These are phyloP conservation scores for Geotrichum aggregatum DNA, from an alignment of 1,139 yeast species.

Conservation along the genomic window DNA sequence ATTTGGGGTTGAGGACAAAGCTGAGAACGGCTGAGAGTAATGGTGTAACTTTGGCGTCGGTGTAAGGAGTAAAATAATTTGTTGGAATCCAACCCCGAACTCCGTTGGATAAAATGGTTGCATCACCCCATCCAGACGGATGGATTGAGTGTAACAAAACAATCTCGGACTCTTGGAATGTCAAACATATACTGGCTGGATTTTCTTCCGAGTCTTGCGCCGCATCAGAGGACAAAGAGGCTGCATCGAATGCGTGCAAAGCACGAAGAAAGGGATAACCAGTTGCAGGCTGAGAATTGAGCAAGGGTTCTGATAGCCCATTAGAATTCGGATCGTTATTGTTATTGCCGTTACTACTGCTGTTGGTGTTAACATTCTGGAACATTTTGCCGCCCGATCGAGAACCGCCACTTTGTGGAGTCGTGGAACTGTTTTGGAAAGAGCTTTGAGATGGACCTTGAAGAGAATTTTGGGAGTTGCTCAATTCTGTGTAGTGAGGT, in stretches of 20 bases:
- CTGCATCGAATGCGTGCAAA: constrained; percentile 72
- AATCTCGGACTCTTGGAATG: constrained; percentile 73
- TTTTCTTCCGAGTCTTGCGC: constrained; percentile 40
- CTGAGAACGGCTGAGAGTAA: constrained; percentile 71
- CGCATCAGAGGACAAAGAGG: constrained; percentile 48
- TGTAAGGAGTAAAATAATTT: constrained; percentile 63
- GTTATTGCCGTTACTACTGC: background rate
- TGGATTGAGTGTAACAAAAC: constrained; percentile 88
- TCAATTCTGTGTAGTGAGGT: background rate
- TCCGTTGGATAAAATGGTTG: constrained; percentile 65
- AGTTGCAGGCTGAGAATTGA: constrained; percentile 7
- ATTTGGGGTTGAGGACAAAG: constrained; percentile 62
- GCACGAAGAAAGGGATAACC: constrained; percentile 48
- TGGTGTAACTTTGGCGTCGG: constrained; percentile 50
- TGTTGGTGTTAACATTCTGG: background rate
- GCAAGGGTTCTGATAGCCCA: background rate
- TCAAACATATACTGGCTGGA: constrained; percentile 70
- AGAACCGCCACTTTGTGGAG: background rate
- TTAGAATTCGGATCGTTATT: constrained; percentile 1
- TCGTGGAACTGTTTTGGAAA: no score
- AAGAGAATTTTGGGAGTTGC: no score
- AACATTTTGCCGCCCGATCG: background rate
- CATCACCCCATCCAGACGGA: constrained; percentile 97
- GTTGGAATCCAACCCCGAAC: constrained; percentile 96
- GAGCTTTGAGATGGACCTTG: no score